Base-by-base conservation (phyloP, 306 rosid species). In the Styphnolobium japonicum region DNA sequence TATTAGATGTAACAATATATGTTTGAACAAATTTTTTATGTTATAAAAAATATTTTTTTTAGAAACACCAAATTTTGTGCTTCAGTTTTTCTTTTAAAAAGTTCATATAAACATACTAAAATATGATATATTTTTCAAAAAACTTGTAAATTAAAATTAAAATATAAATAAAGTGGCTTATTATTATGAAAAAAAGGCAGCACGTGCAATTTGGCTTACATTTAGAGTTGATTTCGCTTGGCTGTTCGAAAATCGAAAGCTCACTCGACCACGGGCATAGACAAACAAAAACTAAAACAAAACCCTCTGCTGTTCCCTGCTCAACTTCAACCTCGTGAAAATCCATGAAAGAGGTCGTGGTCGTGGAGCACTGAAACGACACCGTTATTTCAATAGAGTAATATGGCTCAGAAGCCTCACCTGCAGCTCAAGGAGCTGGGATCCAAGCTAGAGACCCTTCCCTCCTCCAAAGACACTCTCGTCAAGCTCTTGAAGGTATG, bases 371-470 rank as follows among this genome's bases (percentile, higher is more conserved):
- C 6, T 83, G 82, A 84, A 67, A 83, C 86, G 71, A 55, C 84
- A 45, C 73, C 85, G 83, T 84, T 37, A 79, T 10, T 39, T 75
- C 68, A 46, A 22, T 63, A 69, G 36, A 61, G 71, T 29, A 49
- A 66, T 42, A 92, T 95, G 98, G 82, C 94, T 34, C 85, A 84
- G 68, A 87, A 89, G 81, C 88, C 89, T 58, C 89, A 88, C 84
- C 90, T 73, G 67, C 99, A 83, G 83, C 98, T 96, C 63, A 90
- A 79, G 91, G 99, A 96, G 80, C 68, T 96, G 91, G 99, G 98
- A 93, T 96, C 98, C 85, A 96, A 90, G 92, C 94, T 96, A 49
- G 86, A 87, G 4, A 66, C 82, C 10, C 89, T 80, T 88, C 98
- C 92, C 18, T 31, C 96, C 15, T 76, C 94, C 77, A 96, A 96